phyloP scores from a whole-genome alignment of 1,284 basidiomycete species.

The Cutaneotrichosporon cyanovorans region DNA sequence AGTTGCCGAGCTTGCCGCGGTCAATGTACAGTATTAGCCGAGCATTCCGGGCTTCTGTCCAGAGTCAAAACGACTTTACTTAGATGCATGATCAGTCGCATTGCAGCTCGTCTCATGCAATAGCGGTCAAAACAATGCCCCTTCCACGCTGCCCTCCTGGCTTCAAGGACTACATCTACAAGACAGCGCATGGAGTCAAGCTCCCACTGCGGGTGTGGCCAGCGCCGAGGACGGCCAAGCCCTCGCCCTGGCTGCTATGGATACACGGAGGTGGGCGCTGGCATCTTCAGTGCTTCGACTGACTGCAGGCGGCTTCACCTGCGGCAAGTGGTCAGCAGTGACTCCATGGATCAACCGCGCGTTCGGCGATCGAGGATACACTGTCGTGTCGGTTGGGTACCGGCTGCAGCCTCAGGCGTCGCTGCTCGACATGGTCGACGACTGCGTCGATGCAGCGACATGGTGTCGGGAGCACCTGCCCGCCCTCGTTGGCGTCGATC shows the following conservation, averaged over 20 bases:
- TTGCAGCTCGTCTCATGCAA: too few relatives aligned
- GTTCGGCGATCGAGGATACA: slow-evolving; percentile 20
- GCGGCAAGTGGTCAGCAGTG: slow-evolving; percentile 14
- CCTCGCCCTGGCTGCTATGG: slow-evolving; percentile 17
- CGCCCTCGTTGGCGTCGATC: slow-evolving; percentile 13
- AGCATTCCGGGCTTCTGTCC: too few relatives aligned
- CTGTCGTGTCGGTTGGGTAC: slow-evolving; percentile 30
- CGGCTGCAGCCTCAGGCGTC: slow-evolving; percentile 26
- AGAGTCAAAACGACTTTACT: too few relatives aligned
- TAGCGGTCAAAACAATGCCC: background rate
- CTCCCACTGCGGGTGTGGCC: slow-evolving; percentile 30
- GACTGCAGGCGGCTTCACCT: slow-evolving; percentile 12
- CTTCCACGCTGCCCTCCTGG: slow-evolving; percentile 6
- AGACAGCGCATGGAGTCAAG: slow-evolving; percentile 21
- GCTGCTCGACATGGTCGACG: slow-evolving; percentile 22
- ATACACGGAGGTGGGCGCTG: slow-evolving; percentile 21
- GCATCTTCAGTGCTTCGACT: background rate
- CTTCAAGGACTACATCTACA: slow-evolving; percentile 30
- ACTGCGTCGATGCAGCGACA: slow-evolving; percentile 17
- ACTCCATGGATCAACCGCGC: slow-evolving; percentile 25
- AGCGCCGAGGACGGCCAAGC: slow-evolving; percentile 1
- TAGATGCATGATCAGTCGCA: too few relatives aligned
- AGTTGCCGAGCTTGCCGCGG: too few relatives aligned
- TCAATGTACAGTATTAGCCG: too few relatives aligned
- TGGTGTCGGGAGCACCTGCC: slow-evolving; percentile 14